These are phyloP conservation scores for Lumnitzera racemosa DNA, from an alignment of 345 rosid species.

Conservation along the genomic window DNA sequence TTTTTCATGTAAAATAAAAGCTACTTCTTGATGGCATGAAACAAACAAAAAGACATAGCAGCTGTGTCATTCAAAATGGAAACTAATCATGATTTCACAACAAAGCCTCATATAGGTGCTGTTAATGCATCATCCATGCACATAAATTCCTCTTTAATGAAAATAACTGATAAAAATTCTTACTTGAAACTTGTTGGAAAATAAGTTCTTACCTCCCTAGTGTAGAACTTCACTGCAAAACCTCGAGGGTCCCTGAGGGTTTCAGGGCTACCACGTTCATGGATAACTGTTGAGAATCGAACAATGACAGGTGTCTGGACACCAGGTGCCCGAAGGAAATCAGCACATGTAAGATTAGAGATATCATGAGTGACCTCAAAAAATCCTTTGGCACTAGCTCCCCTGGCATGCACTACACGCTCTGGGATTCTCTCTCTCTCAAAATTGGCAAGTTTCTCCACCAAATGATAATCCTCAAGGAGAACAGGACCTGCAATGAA, in stretches of 20 bases:
- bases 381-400: slow-evolving; percentile 98
- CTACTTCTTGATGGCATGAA: no score
- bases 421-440: slow-evolving; percentile 94
- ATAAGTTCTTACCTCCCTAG: slow-evolving; percentile 66
- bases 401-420: slow-evolving; percentile 97
- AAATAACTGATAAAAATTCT: not conserved
- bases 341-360: slow-evolving; percentile 73
- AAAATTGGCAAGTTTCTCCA: slow-evolving; percentile 90
- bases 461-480: slow-evolving; percentile 91
- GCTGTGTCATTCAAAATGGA: no score
- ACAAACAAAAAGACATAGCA: no score
- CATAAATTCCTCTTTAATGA: no score
- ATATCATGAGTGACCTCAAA: slow-evolving; percentile 95
- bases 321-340: slow-evolving; percentile 89
- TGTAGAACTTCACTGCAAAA: slow-evolving; percentile 95
- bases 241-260: slow-evolving; percentile 96
- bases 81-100: no score
- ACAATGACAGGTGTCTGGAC: slow-evolving; percentile 93
- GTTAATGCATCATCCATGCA: no score
- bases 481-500: slow-evolving; percentile 71
- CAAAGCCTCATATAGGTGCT: no score
- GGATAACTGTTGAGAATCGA: slow-evolving; percentile 96
- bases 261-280: slow-evolving; percentile 99
- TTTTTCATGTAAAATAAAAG: no score
- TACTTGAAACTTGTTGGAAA: not conserved